Evolutionary conservation across 148 eudicot genomes (phyloP).

Genomic region (Vaccinium myrtillus): DNA sequence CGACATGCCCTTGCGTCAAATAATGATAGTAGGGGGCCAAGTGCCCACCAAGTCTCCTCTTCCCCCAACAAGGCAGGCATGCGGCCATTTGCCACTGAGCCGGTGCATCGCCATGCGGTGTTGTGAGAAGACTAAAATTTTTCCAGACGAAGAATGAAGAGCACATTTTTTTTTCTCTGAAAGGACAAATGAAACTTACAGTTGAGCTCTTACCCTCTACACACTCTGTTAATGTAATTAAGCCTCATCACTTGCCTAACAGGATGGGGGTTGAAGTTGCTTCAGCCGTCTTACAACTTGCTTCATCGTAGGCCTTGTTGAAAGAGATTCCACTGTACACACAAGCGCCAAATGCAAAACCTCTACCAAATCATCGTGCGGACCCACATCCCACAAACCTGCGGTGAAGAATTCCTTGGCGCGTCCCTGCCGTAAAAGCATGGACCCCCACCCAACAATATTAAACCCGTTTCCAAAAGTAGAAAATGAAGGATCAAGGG

Average conservation of each 20-base stretch:
- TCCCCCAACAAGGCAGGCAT: neutral
- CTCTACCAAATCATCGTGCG: slow-evolving; percentile 57
- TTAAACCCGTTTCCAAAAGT: slow-evolving; percentile 50
- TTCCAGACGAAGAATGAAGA: neutral
- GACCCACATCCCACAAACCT: slow-evolving; percentile 54
- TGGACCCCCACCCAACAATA: slow-evolving; percentile 48
- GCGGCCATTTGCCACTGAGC: neutral
- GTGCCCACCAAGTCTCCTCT: neutral
- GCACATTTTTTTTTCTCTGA: neutral
- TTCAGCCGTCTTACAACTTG: slow-evolving; percentile 48
- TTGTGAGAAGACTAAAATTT: neutral
- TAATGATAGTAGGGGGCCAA: neutral
- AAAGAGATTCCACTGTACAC: slow-evolving; percentile 51
- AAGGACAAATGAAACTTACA: slow-evolving; percentile 19
- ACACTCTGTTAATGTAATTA: neutral
- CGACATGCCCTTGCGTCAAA: neutral
- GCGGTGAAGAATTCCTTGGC: slow-evolving; percentile 52
- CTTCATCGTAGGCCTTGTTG: slow-evolving; percentile 54
- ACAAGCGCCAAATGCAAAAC: slow-evolving; percentile 49
- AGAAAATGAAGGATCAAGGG: slow-evolving; percentile 49
- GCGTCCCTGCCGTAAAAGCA: slow-evolving; percentile 49
- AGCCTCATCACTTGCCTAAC: slow-evolving; percentile 3
- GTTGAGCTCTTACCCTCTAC: slow-evolving; percentile 14
- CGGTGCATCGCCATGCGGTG: neutral
- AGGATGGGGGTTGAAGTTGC: slow-evolving; percentile 50